Evolutionary conservation across 768 basidiomycete genomes (phyloP), one percentile per base, ranked within the genome.

Genomic region (Vishniacozyma victoriae): DNA sequence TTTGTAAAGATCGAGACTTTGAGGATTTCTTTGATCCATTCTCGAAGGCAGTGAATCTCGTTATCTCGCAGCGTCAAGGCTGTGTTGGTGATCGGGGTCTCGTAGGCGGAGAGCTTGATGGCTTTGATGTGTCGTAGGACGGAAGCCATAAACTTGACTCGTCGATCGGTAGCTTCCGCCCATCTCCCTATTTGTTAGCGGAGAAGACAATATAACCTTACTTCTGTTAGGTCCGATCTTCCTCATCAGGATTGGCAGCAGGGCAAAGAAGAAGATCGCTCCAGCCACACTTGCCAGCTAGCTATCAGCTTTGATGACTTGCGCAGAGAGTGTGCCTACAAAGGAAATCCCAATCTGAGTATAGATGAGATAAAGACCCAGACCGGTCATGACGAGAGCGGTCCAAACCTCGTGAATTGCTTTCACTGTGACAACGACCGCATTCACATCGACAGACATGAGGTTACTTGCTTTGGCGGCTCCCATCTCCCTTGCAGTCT

Each of bases 51-150:
- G 13, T 12, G 12, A 15, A 55, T 39, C 24, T 56, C 55, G 11
- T 29, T 19, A 6, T 29, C 36, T 15, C 55, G 50, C 14, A 56
- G 25, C 7, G 9, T 7, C 18, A 36, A 41, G 11, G 46, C 50
- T 25, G 37, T 43, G 15, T 5, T 11, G 11, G 15, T 27, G 23
- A 56, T 29, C 11, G 24, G 14, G 14, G 41, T 14, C 20, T 56
- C 55, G 36, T 56, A 56, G 11, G 55, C 55, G 5, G 55, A 56
- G 14, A 56, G 23, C 24, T 56, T 56, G 41, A 56, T 36, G 5
- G 55, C 55, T 36, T 56, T 56, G 39, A 56, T 52, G 29, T 56
- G 55, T 9, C 37, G 44, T 5, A 56, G 20, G 18, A 56, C 55
- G 6, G 55, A 56, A 4, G 50, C 27, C 23, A 48, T 56, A 46